Evolutionary conservation across 1,284 basidiomycete genomes (phyloP).

Genomic region (Quambalaria eucalypti): DNA sequence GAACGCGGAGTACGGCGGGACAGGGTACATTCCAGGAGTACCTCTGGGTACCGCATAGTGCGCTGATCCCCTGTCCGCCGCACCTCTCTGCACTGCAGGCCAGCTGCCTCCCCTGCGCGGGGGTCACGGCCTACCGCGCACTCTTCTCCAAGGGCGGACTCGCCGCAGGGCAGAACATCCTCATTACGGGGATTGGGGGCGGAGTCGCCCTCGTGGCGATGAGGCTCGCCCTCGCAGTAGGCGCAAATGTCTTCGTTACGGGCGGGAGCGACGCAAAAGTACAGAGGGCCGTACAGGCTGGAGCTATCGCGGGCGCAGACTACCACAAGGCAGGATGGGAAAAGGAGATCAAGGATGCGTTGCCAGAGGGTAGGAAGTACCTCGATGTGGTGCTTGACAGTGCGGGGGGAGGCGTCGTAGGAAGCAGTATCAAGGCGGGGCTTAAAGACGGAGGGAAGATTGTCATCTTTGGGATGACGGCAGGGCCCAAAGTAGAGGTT

Average conservation of each 20-base stretch:
- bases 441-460: slow-evolving; percentile 64
- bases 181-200: slow-evolving; percentile 57
- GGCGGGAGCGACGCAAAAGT: slow-evolving; percentile 66
- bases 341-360: slow-evolving; percentile 54
- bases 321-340: slow-evolving; percentile 68
- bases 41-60: slow-evolving; percentile 61
- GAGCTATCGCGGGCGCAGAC: slow-evolving; percentile 67
- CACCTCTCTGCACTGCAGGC: slow-evolving; percentile 64
- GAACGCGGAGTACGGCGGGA: slow-evolving; percentile 21
- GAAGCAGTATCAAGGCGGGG: slow-evolving; percentile 53
- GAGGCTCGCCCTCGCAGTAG: slow-evolving; percentile 66
- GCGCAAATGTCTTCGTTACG: slow-evolving; percentile 74
- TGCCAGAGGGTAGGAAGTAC: slow-evolving; percentile 40
- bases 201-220: slow-evolving; percentile 71
- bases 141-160: slow-evolving; percentile 62
- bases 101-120: slow-evolving; percentile 67
- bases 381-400: slow-evolving; percentile 72
- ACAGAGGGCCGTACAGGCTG: slow-evolving; percentile 58
- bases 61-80: slow-evolving; percentile 60
- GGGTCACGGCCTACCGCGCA: slow-evolving; percentile 73
- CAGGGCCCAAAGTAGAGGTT: slow-evolving; percentile 55
- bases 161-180: slow-evolving; percentile 60
- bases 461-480: slow-evolving; percentile 61
- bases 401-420: slow-evolving; percentile 66
- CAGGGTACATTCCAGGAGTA: slow-evolving; percentile 68